These are phyloP conservation scores for Verticillium tricorpus DNA, from an alignment of 2,329 filamentous ascomycete species.

Conservation along the genomic window DNA sequence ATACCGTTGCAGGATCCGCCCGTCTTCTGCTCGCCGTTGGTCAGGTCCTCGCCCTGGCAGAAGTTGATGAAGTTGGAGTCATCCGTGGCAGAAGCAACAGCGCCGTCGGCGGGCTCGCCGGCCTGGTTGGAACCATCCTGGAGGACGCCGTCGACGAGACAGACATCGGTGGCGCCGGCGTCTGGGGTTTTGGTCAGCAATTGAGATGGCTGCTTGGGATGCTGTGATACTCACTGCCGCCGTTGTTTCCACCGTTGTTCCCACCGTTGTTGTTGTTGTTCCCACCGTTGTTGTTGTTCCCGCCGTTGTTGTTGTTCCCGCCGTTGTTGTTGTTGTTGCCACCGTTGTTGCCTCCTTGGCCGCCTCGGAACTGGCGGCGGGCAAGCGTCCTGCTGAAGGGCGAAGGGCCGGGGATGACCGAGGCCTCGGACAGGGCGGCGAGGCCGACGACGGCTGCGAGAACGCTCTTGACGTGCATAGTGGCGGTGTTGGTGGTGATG, in stretches of 20 bases:
- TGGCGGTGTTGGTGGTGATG: constrained; percentile 18
- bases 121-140: constrained; percentile 46
- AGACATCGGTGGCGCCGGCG: constrained; percentile 20
- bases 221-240: constrained; percentile 18
- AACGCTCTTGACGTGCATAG: constrained; percentile 49
- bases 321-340: constrained; percentile 11
- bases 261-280: constrained; percentile 13
- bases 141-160: constrained; percentile 37
- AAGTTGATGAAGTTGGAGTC: constrained; percentile 60
- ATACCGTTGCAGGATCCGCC: constrained; percentile 61
- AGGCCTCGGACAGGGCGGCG: constrained; percentile 39
- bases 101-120: constrained; percentile 41
- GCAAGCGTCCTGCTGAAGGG: constrained; percentile 32
- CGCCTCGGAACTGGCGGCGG: constrained; percentile 33
- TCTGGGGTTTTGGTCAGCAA: constrained; percentile 11
- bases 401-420: constrained; percentile 30
- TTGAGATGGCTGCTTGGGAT: not conserved
- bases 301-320: constrained; percentile 16
- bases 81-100: constrained; percentile 50
- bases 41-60: constrained; percentile 41
- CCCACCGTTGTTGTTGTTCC: constrained; percentile 10
- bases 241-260: constrained; percentile 17
- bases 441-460: constrained; percentile 43
- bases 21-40: constrained; percentile 54
- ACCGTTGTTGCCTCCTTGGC: constrained; percentile 1